Base-by-base conservation (phyloP, 2,329 filamentous ascomycete genomes). In the Colletotrichum sansevieriae region DNA sequence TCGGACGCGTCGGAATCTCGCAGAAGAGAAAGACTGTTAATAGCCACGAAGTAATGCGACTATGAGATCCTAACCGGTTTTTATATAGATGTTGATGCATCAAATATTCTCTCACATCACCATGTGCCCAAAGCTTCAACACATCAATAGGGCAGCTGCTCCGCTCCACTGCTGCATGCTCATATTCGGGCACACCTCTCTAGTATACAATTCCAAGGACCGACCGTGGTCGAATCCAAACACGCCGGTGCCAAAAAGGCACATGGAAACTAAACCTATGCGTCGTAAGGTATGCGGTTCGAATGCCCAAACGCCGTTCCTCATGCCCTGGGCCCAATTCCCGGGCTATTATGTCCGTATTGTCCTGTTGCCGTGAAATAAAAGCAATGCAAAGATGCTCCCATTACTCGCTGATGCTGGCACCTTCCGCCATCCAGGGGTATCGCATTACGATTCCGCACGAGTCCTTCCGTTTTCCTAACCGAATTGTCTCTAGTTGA, bases 331-430 rank as follows among this genome's bases (percentile, higher is more conserved):
- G 20, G 49, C 63, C 62, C 49, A 10, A 41, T 22, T 54, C 54
- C 33, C 20, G 41, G 35, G 39, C 43, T 51, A 51, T 54, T 66
- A 52, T 70, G 44, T 63, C 58, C 58, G 43, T 68, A 35, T 33
- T 63, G 44, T 18, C 57, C 57, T 62, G 52, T 63, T 63, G 51
- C 56, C 63, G 39, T 54, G 25, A 52, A 65, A 41, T 39, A 39
- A 49, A 54, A 15, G 35, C 58, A 63, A 68, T 63, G 57, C 63
- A 54, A 68, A 54, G 13, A 68, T 63, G 57, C 29, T 61, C 37
- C 41, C 51, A 56, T 46, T 58, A 51, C 68, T 58, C 66, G 66
- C 66, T 70, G 57, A 61, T 71, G 51, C 58, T 71, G 56, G 59
- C 56, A 44, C 39, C 52, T 65, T 49, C 52, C 62, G 39, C 43